Conservation (phyloP, 495 filamentous ascomycete species). For the Talaromyces trachyspermus region DNA sequence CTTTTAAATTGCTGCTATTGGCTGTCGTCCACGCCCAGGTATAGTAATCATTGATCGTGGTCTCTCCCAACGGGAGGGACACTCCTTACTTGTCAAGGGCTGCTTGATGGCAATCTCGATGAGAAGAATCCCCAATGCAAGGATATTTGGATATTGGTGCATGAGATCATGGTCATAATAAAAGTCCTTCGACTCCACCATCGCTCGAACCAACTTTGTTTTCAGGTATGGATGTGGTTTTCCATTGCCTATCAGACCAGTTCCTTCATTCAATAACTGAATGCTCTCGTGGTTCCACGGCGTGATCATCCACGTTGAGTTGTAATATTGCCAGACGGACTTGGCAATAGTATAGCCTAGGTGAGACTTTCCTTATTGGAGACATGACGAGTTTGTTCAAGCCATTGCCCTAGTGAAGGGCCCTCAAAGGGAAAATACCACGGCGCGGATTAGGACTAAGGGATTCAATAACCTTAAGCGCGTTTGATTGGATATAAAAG, state of each 20-base stretch:
- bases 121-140: neutral
- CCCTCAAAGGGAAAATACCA: neutral
- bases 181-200: neutral
- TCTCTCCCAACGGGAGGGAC: neutral
- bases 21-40: neutral
- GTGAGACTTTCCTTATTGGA: constrained; percentile 8
- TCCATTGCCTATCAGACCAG: neutral
- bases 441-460: neutral
- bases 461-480: neutral
- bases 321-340: constrained; percentile 17
- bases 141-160: neutral
- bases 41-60: neutral
- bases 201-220: neutral
- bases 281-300: constrained; percentile 15
- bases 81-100: neutral
- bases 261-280: neutral
- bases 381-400: constrained; percentile 10
- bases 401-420: neutral
- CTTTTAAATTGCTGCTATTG: neutral
- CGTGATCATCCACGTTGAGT: constrained; percentile 13
- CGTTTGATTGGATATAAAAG: neutral
- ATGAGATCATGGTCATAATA: neutral
- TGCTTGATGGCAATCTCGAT: neutral
- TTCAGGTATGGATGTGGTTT: neutral
- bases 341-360: constrained; percentile 15